Conservation (phyloP, 345 rosid species). For the Cardamine resedifolia region DNA sequence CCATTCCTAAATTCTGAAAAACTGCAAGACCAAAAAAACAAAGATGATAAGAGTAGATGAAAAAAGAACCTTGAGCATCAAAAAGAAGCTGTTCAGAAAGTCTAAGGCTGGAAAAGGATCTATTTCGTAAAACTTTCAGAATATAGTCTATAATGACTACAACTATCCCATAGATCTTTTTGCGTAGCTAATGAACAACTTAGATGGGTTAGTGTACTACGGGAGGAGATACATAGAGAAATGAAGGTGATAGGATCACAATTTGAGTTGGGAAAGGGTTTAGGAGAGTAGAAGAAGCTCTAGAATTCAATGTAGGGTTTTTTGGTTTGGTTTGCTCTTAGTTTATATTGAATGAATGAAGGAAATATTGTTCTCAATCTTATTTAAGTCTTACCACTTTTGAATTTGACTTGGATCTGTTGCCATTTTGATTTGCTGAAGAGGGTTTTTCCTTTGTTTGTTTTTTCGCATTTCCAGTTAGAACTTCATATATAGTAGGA, state of each 20-base stretch:
- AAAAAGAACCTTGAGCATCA: neutral
- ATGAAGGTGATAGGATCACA: neutral
- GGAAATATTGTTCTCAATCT: neutral
- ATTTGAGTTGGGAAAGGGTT: neutral
- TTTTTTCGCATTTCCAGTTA: conserved; percentile 56
- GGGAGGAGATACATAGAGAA: neutral
- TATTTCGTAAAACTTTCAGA: neutral
- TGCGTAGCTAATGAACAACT: neutral
- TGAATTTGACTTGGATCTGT: conserved; percentile 56
- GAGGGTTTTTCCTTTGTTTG: conserved; percentile 53
- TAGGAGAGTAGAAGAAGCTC: conserved; percentile 2
- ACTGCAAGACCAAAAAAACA: conserved; percentile 8
- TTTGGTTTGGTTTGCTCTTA: conserved; percentile 10
- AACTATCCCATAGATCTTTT: neutral
- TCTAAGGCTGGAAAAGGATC: neutral
- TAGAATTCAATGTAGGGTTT: neutral
- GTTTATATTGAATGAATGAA: neutral
- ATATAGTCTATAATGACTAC: neutral
- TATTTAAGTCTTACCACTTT: conserved; percentile 45
- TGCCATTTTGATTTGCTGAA: conserved; percentile 57
- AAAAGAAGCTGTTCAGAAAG: neutral
- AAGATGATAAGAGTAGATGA: conserved; percentile 16
- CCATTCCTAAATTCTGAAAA: conserved; percentile 18
- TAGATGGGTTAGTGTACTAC: neutral
- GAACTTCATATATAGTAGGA: conserved; percentile 73